A percentile compares a stretch with the other conserved stretches of the same genome.
Conservation (phyloP, 2,329 filamentous ascomycete species). For the Aspergillus floridensis region DNA sequence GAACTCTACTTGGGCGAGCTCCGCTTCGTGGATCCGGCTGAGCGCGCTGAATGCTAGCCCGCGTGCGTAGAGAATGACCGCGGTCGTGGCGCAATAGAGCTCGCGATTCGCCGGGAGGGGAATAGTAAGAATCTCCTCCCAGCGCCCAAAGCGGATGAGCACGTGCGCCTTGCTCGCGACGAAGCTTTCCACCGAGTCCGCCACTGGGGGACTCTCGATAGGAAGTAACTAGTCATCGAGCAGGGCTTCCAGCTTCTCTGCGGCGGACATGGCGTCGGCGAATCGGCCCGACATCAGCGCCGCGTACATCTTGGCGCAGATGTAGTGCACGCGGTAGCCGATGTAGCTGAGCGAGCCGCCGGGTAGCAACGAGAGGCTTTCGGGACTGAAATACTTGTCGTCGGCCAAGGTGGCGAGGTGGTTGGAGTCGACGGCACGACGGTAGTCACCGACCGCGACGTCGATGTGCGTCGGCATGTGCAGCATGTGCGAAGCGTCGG, state of each 20-base stretch:
- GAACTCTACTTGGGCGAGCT: background rate
- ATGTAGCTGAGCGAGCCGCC: conserved; percentile 65
- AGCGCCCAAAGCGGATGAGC: conserved; percentile 68
- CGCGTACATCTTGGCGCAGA: conserved; percentile 18
- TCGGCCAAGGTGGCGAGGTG: conserved; percentile 64
- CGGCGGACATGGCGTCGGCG: conserved; percentile 17
- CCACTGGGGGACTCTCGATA: conserved; percentile 60
- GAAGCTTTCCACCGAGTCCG: conserved; percentile 72
- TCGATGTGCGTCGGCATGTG: conserved; percentile 79
- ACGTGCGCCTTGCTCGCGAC: conserved; percentile 64
- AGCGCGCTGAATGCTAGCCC: background rate
- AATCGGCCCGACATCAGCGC: conserved; percentile 19
- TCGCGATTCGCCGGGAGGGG: conserved; percentile 53
- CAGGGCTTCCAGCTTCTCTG: conserved; percentile 14
- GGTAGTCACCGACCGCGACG: conserved; percentile 69
- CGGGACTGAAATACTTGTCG: conserved; percentile 58
- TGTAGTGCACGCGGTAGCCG: conserved; percentile 16
- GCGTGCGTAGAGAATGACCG: conserved; percentile 54
- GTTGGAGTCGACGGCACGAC: conserved; percentile 63
- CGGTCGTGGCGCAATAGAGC: conserved; percentile 66
- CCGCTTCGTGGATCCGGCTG: background rate
- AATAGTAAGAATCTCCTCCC: conserved; percentile 62
- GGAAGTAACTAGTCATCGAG: conserved; percentile 3
- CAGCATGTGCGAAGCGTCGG: conserved; percentile 65
- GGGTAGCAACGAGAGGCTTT: background rate